Evolutionary conservation across 2,329 filamentous ascomycete species (phyloP).

Genomic region (Emergomyces orientalis): DNA sequence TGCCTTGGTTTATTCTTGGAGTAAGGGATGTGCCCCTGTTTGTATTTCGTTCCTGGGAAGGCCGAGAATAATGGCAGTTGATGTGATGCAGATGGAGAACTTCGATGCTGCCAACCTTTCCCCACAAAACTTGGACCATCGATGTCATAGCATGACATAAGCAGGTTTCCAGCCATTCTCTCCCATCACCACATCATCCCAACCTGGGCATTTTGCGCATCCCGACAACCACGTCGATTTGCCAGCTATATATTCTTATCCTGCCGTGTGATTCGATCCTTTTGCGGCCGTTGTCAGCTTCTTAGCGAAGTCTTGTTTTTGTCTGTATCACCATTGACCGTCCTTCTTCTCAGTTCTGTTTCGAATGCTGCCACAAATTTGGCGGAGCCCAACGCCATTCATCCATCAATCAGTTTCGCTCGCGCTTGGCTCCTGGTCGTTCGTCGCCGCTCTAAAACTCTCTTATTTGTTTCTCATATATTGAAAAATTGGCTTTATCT

Average conservation of each 20-base stretch:
- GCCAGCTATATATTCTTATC: neutral
- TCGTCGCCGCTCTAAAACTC: neutral
- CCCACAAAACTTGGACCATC: neutral
- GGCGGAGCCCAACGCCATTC: neutral
- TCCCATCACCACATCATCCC: neutral
- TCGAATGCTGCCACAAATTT: neutral
- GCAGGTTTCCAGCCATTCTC: slow-evolving; percentile 2
- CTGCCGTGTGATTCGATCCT: neutral
- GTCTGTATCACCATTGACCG: neutral
- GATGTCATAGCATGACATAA: slow-evolving; percentile 5
- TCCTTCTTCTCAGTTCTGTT: neutral
- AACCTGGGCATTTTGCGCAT: neutral
- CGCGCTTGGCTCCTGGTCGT: neutral
- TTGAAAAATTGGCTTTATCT: neutral
- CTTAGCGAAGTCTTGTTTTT: neutral
- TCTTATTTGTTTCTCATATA: too few species aligned
- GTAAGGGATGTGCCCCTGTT: neutral
- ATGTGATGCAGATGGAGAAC: neutral
- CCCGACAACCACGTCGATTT: neutral
- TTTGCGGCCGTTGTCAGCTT: neutral
- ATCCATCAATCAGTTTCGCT: neutral
- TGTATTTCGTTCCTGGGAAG: neutral
- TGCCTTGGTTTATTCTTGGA: neutral
- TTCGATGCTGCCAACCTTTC: neutral
- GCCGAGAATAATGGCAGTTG: neutral